A percentile compares a stretch with the other conserved stretches of the same genome.
Evolutionary conservation across 192 early-diverging fungal genomes (phyloP).

Genomic region (Geranomyces variabilis): DNA sequence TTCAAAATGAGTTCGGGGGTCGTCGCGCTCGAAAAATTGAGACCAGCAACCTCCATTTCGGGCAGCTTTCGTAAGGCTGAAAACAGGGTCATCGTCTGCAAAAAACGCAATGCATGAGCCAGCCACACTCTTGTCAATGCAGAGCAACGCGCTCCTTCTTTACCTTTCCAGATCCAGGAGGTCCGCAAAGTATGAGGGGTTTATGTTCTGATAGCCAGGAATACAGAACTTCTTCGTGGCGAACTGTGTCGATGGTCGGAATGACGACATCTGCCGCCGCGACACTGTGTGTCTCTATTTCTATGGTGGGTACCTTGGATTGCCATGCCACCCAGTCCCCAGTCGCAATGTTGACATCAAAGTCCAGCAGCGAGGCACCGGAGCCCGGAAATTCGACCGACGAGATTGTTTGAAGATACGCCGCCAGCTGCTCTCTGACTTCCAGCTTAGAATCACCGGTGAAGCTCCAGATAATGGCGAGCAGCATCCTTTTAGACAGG

Average conservation of each 20-base stretch:
- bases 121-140: background rate
- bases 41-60: conserved; percentile 95
- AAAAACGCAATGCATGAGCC: conserved; percentile 1
- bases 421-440: conserved; percentile 71
- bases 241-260: conserved; percentile 96
- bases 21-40: conserved; percentile 99
- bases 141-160: background rate
- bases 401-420: conserved; percentile 75
- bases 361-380: conserved; percentile 77
- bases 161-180: conserved; percentile 95
- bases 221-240: conserved; percentile 94
- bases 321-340: conserved; percentile 94
- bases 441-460: conserved; percentile 84
- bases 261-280: conserved; percentile 92
- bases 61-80: conserved; percentile 90
- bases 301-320: conserved; percentile 84
- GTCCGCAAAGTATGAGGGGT: conserved; percentile 95
- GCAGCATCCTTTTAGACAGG: conserved; percentile 78
- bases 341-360: conserved; percentile 76
- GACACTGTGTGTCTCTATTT: conserved; percentile 92
- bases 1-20: conserved; percentile 92
- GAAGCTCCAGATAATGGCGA: conserved; percentile 93
- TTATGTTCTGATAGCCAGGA: conserved; percentile 95
- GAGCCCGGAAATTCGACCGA: conserved; percentile 74
- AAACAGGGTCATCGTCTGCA: conserved; percentile 94